Base-by-base conservation (phyloP, 2,329 filamentous ascomycete species). In the Hirsutella rhossiliensis region DNA sequence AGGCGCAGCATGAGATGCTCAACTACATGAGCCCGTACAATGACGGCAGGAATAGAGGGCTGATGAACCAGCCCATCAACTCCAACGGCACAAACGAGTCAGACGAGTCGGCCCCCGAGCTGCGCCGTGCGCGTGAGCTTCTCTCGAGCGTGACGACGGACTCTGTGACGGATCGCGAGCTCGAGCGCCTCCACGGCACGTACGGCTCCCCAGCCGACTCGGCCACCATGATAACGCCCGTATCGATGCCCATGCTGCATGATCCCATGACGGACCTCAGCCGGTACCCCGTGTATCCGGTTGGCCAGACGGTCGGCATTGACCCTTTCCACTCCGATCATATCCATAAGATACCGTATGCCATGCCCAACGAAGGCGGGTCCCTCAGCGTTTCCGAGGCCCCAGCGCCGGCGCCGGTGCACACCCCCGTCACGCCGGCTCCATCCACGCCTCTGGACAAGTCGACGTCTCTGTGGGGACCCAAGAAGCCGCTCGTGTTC, bases 251-350 rank as follows among this genome's bases (percentile, higher is more conserved):
- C 20, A 62, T 73, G 57, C 57, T 76, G 52, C 65, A 73, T 48
- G 74, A 78, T 48, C 68, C 72, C 34, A 66, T 78, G 52, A 73
- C 64, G 51, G 75, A 79, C 47, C 69, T 76, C 40, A 62, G 55
- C 47, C 66, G 75, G 38, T 75, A 78, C 50, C 76, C 94, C 43
- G 88, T 96, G 11, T 97, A 96, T 59, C 89, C 90, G 0, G 87
- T 94, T 15, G 89, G 89, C 17, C 80, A 88, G 51, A 92, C 83
- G 1, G 86, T 94, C 51, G 89, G 89, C 43, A 96, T 96, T 52
- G 89, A 96, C 58, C 89, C 90, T 1, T 92, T 94, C 73, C 89
- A 90, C 58, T 84, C 86, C 53, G 89, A 96, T 54, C 88, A 96
- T 57, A 87, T 96, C 57, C 80, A 90, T 66, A 95, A 94, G 59